Conservation (phyloP, 441 rosid genomes). For the Gossypium trilobum region DNA sequence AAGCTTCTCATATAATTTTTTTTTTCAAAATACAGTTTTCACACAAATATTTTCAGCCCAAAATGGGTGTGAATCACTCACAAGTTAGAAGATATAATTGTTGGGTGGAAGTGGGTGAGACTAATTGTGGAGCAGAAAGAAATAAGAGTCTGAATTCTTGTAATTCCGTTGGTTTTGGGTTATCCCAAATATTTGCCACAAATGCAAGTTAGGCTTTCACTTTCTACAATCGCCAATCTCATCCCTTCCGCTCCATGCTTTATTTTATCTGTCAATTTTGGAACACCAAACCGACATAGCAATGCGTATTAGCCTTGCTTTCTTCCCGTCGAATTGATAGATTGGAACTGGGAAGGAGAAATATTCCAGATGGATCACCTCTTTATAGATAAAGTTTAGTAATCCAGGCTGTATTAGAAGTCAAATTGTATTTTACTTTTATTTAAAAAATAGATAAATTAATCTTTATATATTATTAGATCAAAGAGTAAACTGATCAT, state of each 20-base stretch:
- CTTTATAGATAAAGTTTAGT: background rate
- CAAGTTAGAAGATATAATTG: too few relatives aligned
- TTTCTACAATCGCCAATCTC: background rate
- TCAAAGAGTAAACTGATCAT: accelerated
- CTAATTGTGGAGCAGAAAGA: background rate
- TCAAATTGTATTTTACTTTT: too few relatives aligned
- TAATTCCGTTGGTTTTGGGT: background rate
- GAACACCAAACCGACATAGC: background rate
- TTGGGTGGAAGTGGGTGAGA: background rate
- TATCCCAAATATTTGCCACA: background rate
- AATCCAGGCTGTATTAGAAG: too few relatives aligned
- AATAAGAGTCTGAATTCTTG: background rate
- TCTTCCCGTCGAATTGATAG: background rate
- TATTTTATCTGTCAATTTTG: background rate
- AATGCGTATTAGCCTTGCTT: background rate
- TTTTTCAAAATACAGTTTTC: too few relatives aligned
- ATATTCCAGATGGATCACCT: background rate
- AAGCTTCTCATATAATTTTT: too few relatives aligned
- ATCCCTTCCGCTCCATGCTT: background rate
- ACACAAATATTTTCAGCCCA: too few relatives aligned
- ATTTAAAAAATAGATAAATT: too few relatives aligned
- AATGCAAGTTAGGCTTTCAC: background rate
- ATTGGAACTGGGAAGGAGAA: background rate
- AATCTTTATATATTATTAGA: too few relatives aligned
- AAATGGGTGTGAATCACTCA: background rate